These are phyloP conservation scores for Phytopythium oedochilum DNA, from an alignment of 352 stramenopile species.

Conservation along the genomic window DNA sequence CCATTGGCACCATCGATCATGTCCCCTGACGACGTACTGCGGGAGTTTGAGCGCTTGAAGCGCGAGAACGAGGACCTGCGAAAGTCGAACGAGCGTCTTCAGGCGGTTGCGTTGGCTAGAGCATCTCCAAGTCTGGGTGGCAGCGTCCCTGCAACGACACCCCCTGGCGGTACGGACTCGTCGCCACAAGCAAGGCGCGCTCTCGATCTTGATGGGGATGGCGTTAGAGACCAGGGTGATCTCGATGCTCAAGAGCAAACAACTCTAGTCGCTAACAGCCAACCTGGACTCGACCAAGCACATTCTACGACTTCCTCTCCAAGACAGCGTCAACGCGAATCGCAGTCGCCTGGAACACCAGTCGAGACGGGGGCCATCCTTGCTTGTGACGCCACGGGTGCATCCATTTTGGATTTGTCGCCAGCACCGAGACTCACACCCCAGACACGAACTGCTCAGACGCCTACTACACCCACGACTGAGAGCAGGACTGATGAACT, in stretches of 20 bases:
- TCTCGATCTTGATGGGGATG: background rate
- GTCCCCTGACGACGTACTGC: slow-evolving; percentile 24
- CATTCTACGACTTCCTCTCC: background rate
- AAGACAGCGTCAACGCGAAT: background rate
- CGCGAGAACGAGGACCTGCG: slow-evolving; percentile 61
- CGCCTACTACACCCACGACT: background rate
- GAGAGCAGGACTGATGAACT: background rate
- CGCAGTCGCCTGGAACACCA: background rate
- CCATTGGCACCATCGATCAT: background rate
- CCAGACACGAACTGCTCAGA: background rate
- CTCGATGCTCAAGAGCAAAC: no score
- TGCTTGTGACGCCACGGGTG: background rate
- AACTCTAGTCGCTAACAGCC: background rate
- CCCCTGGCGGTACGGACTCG: background rate
- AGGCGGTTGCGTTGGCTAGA: slow-evolving; percentile 22
- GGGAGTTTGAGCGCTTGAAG: slow-evolving; percentile 62
- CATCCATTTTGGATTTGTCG: background rate
- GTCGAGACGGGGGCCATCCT: background rate
- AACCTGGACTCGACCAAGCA: background rate
- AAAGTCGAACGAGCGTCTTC: slow-evolving; percentile 55
- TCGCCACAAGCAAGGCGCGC: background rate
- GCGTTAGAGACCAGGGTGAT: background rate
- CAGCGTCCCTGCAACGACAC: background rate
- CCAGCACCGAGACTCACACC: background rate
- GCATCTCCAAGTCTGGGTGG: background rate